A percentile compares a stretch with the other conserved stretches of the same genome.
phyloP scores from a whole-genome alignment of 1,284 basidiomycete species.

The Puccinia horiana region DNA sequence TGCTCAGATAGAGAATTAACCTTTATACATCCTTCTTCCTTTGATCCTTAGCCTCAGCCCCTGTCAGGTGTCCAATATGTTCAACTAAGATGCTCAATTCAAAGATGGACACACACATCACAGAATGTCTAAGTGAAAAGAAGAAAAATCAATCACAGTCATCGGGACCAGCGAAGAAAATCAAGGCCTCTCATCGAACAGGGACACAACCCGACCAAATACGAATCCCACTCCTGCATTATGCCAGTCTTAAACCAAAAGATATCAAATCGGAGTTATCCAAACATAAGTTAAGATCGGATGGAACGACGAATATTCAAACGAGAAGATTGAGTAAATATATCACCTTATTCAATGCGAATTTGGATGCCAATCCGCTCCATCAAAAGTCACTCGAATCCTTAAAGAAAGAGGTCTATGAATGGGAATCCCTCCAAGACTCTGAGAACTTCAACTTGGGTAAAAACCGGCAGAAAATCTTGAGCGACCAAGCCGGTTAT shows the following conservation, averaged over 20 bases:
- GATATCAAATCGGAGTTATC: slow-evolving; percentile 29
- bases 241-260: slow-evolving; percentile 27
- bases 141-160: background rate
- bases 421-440: slow-evolving; percentile 46
- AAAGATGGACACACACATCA: slow-evolving; percentile 31
- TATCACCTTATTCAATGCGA: slow-evolving; percentile 43
- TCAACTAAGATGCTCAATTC: slow-evolving; percentile 30
- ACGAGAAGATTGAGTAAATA: slow-evolving; percentile 28
- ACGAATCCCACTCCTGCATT: slow-evolving; percentile 42
- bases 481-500: slow-evolving; percentile 5
- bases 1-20: background rate
- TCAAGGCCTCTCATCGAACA: background rate
- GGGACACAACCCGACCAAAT: slow-evolving; percentile 13
- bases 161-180: slow-evolving; percentile 4
- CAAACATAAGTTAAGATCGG: slow-evolving; percentile 19
- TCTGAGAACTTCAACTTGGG: slow-evolving; percentile 18
- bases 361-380: slow-evolving; percentile 23
- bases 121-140: slow-evolving; percentile 1
- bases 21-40: background rate
- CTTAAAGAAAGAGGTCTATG: slow-evolving; percentile 15
- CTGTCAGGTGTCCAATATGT: slow-evolving; percentile 44
- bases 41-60: slow-evolving; percentile 21
- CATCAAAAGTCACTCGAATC: slow-evolving; percentile 31
- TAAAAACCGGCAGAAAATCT: slow-evolving; percentile 13
- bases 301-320: slow-evolving; percentile 9